Evolutionary conservation across 2,329 filamentous ascomycete species (phyloP).

Genomic region (Aureobasidium sp.): DNA sequence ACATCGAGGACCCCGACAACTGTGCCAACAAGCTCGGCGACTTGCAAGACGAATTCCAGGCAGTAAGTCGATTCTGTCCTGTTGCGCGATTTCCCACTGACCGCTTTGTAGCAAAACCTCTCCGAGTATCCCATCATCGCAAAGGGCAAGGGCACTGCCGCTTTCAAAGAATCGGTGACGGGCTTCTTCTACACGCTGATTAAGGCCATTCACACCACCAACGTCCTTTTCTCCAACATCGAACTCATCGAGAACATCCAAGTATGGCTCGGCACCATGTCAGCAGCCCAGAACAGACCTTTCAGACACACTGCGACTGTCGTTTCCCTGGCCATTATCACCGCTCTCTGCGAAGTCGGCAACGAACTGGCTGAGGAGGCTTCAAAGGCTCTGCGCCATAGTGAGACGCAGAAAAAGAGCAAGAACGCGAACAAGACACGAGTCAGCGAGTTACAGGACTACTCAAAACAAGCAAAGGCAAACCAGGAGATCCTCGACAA

Average conservation of each 20-base stretch:
- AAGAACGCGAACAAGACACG: constrained; percentile 69
- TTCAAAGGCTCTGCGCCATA: constrained; percentile 67
- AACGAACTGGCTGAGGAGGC: constrained; percentile 61
- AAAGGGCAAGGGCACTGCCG: constrained; percentile 63
- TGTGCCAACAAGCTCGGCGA: constrained; percentile 69
- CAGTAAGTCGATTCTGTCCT: constrained; percentile 42
- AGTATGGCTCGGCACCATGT: constrained; percentile 85
- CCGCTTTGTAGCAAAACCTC: constrained; percentile 52
- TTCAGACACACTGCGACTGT: constrained; percentile 92
- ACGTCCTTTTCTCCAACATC: constrained; percentile 65
- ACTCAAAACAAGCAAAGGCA: constrained; percentile 59
- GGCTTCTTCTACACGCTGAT: constrained; percentile 73
- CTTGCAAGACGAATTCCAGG: constrained; percentile 79
- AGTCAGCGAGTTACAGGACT: constrained; percentile 62
- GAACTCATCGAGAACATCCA: constrained; percentile 81
- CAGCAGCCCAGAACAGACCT: constrained; percentile 74
- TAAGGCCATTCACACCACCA: constrained; percentile 70
- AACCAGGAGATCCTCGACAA: constrained; percentile 61
- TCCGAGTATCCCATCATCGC: constrained; percentile 89
- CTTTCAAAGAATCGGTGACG: constrained; percentile 69
- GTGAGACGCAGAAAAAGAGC: constrained; percentile 68
- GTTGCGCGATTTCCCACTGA: constrained; percentile 8
- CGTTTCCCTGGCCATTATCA: constrained; percentile 70
- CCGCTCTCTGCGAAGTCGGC: constrained; percentile 65
- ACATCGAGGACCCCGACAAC: constrained; percentile 85